Evolutionary conservation across 2,329 filamentous ascomycete species (phyloP), one percentile per base, ranked within the genome.

Genomic region (Trichoderma polysporum): DNA sequence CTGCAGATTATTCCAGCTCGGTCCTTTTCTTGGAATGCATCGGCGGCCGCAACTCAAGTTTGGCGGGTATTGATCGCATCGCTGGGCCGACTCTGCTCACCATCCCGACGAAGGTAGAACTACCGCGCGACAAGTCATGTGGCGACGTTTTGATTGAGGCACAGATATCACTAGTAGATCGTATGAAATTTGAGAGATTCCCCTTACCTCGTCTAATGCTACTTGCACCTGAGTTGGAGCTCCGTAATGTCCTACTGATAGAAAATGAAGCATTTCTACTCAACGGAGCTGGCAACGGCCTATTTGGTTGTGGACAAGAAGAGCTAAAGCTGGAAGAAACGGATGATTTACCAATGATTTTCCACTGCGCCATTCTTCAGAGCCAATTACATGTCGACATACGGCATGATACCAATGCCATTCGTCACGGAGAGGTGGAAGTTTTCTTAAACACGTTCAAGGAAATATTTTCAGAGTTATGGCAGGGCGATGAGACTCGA

Each of bases 321-420:
- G 58, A 61, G 45, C 5, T 61, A 31, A 61, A 50, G 31, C 15
- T 61, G 19, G 58, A 61, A 31, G 58, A 61, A 8, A 61, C 58
- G 0, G 58, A 61, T 13, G 58, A 31, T 5, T 35, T 61, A 4
- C 58, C 58, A 27, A 61, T 61, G 58, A 61, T 61, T n/a, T 61
- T 61, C 31, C 58, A 41, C 5, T 61, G 58, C 8, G 35, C 45
- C 3, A 17, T 27, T 29, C 13, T 50, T 27, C 19, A 19, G 6
- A 17, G 31, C 10, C 41, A 37, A 10, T 37, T 61, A 31, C n/a
- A 37, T 4, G 17, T 61, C 4, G 58, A 61, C 12, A 22, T 61
- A 37, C 31, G 58, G 7, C 35, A 61, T 4, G 58, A 61, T 22
- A 61, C 19, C 4, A 37, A 13, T 22, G 4, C 37, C 2, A 27